phyloP scores from a whole-genome alignment of 192 early-diverging fungal genomes.

The Endogone sp. region DNA sequence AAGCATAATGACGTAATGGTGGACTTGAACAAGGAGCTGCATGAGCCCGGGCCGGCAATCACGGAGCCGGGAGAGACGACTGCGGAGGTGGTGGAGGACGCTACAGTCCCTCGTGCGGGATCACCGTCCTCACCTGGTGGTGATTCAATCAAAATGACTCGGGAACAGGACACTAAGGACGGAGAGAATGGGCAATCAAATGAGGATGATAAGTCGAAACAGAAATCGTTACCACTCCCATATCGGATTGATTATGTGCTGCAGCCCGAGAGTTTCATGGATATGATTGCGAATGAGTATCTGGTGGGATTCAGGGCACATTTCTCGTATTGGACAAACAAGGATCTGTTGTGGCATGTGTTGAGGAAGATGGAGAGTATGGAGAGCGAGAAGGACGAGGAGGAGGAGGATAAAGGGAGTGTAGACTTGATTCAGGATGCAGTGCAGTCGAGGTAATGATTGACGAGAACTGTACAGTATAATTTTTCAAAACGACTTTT shows the following conservation, averaged over 20 bases:
- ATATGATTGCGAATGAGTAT: slow-evolving; percentile 52
- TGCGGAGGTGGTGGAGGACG: slow-evolving; percentile 16
- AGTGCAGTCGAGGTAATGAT: no score
- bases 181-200: slow-evolving; percentile 3
- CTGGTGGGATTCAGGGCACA: slow-evolving; percentile 48
- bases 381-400: not conserved
- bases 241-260: slow-evolving; percentile 43
- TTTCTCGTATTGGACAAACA: slow-evolving; percentile 54
- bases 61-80: slow-evolving; percentile 12
- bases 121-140: not conserved
- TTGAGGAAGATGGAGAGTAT: slow-evolving; percentile 19
- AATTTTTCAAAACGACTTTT: no score
- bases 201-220: not conserved
- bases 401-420: not conserved
- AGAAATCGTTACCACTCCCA: slow-evolving; percentile 13
- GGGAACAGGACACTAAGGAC: not conserved
- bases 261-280: slow-evolving; percentile 45
- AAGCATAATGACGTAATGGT: slow-evolving; percentile 10
- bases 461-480: no score
- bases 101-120: slow-evolving; percentile 9
- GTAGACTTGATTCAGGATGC: no score
- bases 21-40: slow-evolving; percentile 25
- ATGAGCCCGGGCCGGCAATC: slow-evolving; percentile 22
- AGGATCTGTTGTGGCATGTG: slow-evolving; percentile 39
- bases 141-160: not conserved